Percentiles rank a stretch among this genome's conserved stretches.
phyloP scores from a whole-genome alignment of 2,329 filamentous ascomycete genomes.

The Dothistroma pini region DNA sequence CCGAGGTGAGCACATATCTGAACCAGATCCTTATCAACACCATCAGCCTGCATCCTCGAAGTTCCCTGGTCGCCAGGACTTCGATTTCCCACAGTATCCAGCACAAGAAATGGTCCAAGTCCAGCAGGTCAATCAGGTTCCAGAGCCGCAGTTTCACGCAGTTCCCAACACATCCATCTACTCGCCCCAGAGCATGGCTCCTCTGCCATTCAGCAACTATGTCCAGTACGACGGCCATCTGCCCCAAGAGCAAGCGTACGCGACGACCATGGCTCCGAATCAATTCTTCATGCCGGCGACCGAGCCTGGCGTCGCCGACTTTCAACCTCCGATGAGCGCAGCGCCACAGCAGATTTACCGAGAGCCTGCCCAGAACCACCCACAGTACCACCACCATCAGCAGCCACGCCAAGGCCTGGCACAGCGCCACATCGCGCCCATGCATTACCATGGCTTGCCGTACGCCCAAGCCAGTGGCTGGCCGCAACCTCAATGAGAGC shows the following conservation, averaged over 20 bases:
- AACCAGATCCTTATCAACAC: not conserved
- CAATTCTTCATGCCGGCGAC: constrained; percentile 19
- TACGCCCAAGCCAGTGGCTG: constrained; percentile 10
- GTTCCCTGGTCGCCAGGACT: constrained; percentile 17
- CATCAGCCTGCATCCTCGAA: not conserved
- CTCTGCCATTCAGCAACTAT: constrained; percentile 15
- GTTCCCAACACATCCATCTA: constrained; percentile 19
- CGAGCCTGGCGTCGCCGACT: constrained; percentile 11
- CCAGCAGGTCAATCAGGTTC: constrained; percentile 17
- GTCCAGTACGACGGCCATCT: constrained; percentile 1
- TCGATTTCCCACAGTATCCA: constrained; percentile 14
- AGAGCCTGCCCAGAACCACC: not conserved
- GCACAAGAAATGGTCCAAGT: constrained; percentile 14
- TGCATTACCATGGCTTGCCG: constrained; percentile 10
- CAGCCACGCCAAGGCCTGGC: constrained; percentile 8
- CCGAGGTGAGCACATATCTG: not conserved
- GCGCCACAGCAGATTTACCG: not conserved
- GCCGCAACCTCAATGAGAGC: constrained; percentile 2
- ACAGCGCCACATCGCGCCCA: constrained; percentile 13
- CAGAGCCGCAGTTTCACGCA: constrained; percentile 24
- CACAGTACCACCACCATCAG: constrained; percentile 10
- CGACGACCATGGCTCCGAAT: constrained; percentile 9
- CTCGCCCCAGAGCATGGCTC: constrained; percentile 11
- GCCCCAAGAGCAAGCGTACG: constrained; percentile 5
- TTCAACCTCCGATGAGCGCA: constrained; percentile 9